A percentile compares a stretch with the other conserved stretches of the same genome.
Evolutionary conservation across 768 basidiomycete species (phyloP).

Genomic region (Rhizopogon vesiculosus): DNA sequence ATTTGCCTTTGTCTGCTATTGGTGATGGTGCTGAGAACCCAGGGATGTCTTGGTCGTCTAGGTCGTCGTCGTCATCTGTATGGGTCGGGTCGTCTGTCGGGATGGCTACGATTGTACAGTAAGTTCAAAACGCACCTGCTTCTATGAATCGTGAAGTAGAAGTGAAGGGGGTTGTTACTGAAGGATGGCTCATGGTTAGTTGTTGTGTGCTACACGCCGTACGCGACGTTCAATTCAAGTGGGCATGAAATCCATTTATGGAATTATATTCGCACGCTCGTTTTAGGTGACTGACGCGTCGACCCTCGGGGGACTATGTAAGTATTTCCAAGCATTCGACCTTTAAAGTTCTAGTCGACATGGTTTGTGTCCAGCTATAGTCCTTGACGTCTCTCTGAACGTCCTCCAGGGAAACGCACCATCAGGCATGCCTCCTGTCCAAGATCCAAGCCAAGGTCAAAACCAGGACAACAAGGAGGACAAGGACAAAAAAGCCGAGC

Average conservation of each 20-base stretch:
- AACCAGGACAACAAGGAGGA: slow-evolving; percentile 43
- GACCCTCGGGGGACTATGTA: not conserved
- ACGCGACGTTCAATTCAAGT: too few species aligned
- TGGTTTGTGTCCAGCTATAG: slow-evolving; percentile 15
- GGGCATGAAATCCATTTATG: not conserved
- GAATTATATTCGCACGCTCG: not conserved
- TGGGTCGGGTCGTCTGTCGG: not conserved
- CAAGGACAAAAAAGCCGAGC: slow-evolving; percentile 42
- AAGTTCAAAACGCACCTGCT: slow-evolving; percentile 46
- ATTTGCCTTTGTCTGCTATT: slow-evolving; percentile 63
- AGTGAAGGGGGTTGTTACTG: slow-evolving; percentile 44
- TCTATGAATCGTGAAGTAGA: slow-evolving; percentile 76
- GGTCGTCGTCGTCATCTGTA: slow-evolving; percentile 63
- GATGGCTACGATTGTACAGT: slow-evolving; percentile 1
- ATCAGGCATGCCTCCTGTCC: slow-evolving; percentile 47
- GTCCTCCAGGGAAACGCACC: slow-evolving; percentile 66
- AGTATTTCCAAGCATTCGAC: not conserved
- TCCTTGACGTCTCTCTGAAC: slow-evolving; percentile 4
- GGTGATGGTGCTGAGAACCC: slow-evolving; percentile 69
- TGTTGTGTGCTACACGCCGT: not conserved
- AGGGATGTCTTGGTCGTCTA: slow-evolving; percentile 79
- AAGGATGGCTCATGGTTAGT: slow-evolving; percentile 16
- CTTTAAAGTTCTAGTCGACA: slow-evolving; percentile 6
- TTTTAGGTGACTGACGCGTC: slow-evolving; percentile 48
- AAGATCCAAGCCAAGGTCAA: slow-evolving; percentile 47